Evolutionary conservation across 2,329 filamentous ascomycete species (phyloP).

Genomic region (Ascosphaera pollenicola): DNA sequence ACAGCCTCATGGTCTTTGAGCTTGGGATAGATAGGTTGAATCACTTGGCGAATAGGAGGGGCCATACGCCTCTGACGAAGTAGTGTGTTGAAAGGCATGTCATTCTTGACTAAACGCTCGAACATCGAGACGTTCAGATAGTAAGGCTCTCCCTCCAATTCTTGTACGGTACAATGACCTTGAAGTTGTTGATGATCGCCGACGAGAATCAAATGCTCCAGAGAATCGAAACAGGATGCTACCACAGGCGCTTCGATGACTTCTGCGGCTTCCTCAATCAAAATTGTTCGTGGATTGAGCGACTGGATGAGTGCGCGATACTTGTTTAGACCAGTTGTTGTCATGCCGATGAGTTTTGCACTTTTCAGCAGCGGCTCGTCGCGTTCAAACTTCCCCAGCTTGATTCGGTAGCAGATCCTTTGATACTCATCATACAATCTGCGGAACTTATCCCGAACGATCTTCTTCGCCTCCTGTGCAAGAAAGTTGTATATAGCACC

Average conservation of each 20-base stretch:
- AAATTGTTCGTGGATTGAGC: conserved; percentile 41
- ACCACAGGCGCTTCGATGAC: conserved; percentile 37
- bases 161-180: conserved; percentile 38
- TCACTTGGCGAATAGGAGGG: conserved; percentile 39
- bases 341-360: conserved; percentile 41
- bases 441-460: conserved; percentile 26
- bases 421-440: conserved; percentile 28
- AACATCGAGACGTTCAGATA: conserved; percentile 57
- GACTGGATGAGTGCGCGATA: conserved; percentile 49
- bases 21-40: conserved; percentile 38
- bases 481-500: conserved; percentile 46
- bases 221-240: conserved; percentile 35
- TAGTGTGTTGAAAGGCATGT: conserved; percentile 41
- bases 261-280: conserved; percentile 67
- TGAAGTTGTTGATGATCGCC: conserved; percentile 66
- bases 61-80: conserved; percentile 51
- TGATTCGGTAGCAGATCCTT: conserved; percentile 28
- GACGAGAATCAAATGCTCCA: conserved; percentile 45
- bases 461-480: conserved; percentile 30
- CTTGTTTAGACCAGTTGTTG: conserved; percentile 62
- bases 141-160: conserved; percentile 38
- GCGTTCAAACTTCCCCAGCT: conserved; percentile 34
- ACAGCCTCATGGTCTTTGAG: conserved; percentile 38
- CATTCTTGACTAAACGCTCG: conserved; percentile 48
- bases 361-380: conserved; percentile 39